Conservation (phyloP, 164 flowering plant species). For the Aristolochia californica region DNA sequence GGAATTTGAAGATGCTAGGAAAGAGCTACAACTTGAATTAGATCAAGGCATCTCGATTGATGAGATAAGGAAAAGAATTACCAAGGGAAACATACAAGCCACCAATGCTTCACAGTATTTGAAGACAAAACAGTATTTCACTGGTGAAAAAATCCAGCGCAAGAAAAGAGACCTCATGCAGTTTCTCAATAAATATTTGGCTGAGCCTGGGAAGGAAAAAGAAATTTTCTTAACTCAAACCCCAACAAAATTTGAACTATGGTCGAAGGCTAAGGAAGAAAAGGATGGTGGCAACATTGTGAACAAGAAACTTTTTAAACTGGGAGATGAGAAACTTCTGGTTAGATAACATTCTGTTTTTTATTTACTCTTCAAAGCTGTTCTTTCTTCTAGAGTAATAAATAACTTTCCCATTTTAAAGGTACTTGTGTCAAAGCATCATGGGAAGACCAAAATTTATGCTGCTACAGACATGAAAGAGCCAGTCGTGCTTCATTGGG, state of each 20-base stretch:
- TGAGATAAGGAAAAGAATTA: slow-evolving; percentile 45
- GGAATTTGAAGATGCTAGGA: slow-evolving; percentile 73
- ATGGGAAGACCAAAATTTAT: slow-evolving; percentile 49
- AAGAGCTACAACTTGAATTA: slow-evolving; percentile 53
- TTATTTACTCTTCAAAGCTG: not conserved
- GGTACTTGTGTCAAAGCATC: slow-evolving; percentile 64
- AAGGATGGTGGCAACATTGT: slow-evolving; percentile 33
- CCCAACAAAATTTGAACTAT: slow-evolving; percentile 47
- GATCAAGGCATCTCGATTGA: slow-evolving; percentile 61
- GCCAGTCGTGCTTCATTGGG: slow-evolving; percentile 87
- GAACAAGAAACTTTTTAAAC: slow-evolving; percentile 43
- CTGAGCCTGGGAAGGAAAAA: slow-evolving; percentile 18
- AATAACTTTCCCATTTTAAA: slow-evolving; percentile 14
- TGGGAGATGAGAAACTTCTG: slow-evolving; percentile 62
- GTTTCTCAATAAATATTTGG: slow-evolving; percentile 44
- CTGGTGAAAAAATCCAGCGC: slow-evolving; percentile 63
- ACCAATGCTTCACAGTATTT: slow-evolving; percentile 48
- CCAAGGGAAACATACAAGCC: slow-evolving; percentile 42
- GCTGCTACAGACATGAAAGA: slow-evolving; percentile 64
- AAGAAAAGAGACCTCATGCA: slow-evolving; percentile 64
- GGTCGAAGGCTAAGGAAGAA: slow-evolving; percentile 48
- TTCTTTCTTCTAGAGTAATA: not conserved
- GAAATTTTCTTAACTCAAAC: slow-evolving; percentile 17
- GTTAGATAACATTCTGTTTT: slow-evolving; percentile 30
- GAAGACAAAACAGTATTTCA: slow-evolving; percentile 25